phyloP scores from a whole-genome alignment of 2,329 filamentous ascomycete species.

The Penicillium sp. region DNA sequence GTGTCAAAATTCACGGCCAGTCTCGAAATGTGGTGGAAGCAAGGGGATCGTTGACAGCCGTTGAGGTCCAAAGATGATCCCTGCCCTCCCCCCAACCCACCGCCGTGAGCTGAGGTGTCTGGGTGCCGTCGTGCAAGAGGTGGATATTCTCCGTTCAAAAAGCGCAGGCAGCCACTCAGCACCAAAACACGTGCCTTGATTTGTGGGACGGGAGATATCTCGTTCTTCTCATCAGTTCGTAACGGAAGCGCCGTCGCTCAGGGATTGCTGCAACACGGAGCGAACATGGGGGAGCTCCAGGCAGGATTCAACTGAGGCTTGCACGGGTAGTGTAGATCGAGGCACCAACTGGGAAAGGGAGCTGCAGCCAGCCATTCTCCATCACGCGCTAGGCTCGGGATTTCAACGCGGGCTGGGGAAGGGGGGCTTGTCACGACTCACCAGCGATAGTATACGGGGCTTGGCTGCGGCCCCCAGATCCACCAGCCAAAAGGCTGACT shows the following conservation, averaged over 20 bases:
- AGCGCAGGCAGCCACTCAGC: conserved; percentile 9
- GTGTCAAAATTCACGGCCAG: not conserved
- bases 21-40: not conserved
- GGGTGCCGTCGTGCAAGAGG: not conserved
- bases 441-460: conserved; percentile 11
- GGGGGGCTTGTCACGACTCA: conserved; percentile 14
- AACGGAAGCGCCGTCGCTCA: not conserved
- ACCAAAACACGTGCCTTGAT: conserved; percentile 10
- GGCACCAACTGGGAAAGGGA: not conserved
- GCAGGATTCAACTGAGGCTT: not conserved
- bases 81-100: not conserved
- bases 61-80: conserved; percentile 11
- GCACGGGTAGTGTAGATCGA: conserved; percentile 12
- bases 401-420: conserved; percentile 21
- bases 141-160: conserved; percentile 5
- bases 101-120: not conserved
- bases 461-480: conserved; percentile 5
- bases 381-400: conserved; percentile 32
- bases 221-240: not conserved
- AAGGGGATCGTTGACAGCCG: conserved; percentile 12
- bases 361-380: conserved; percentile 32
- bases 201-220: not conserved
- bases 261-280: not conserved
- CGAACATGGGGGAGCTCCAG: not conserved
- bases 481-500: conserved; percentile 7